These are phyloP conservation scores for Sicyos edulis DNA, from an alignment of 306 rosid genomes.

Conservation along the genomic window DNA sequence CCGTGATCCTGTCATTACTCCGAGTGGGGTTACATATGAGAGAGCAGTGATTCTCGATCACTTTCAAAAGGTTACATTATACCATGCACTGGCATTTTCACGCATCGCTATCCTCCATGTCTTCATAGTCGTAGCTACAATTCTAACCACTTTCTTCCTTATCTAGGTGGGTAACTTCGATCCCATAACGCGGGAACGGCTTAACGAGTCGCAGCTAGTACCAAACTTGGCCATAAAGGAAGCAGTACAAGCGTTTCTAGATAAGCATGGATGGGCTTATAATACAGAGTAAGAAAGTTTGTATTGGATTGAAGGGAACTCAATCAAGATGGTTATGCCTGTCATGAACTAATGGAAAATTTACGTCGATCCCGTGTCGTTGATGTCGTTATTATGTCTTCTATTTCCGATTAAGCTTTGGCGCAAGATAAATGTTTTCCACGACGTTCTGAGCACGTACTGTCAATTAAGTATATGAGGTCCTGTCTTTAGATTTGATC, in stretches of 20 bases:
- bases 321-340: slow-evolving; percentile 2
- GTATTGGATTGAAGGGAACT: slow-evolving; percentile 10
- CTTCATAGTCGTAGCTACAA: neutral
- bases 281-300: slow-evolving; percentile 35
- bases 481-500: neutral
- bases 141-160: slow-evolving; percentile 18
- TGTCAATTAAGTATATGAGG: slow-evolving; percentile 12
- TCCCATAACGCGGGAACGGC: slow-evolving; percentile 69
- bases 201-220: slow-evolving; percentile 46
- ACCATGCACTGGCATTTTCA: slow-evolving; percentile 14
- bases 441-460: slow-evolving; percentile 5
- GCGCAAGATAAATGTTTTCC: neutral
- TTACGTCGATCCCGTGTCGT: neutral
- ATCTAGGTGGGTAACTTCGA: slow-evolving; percentile 78
- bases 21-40: slow-evolving; percentile 84
- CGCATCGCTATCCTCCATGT: neutral
- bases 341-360: neutral
- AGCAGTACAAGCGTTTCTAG: slow-evolving; percentile 72
- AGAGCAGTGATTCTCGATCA: slow-evolving; percentile 84
- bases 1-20: slow-evolving; percentile 93
- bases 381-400: neutral
- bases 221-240: slow-evolving; percentile 75
- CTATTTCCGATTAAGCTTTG: neutral
- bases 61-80: slow-evolving; percentile 56
- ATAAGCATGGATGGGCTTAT: slow-evolving; percentile 88